phyloP scores from a whole-genome alignment of 2,329 filamentous ascomycete genomes.

The Coccinonectria pachysandricola region DNA sequence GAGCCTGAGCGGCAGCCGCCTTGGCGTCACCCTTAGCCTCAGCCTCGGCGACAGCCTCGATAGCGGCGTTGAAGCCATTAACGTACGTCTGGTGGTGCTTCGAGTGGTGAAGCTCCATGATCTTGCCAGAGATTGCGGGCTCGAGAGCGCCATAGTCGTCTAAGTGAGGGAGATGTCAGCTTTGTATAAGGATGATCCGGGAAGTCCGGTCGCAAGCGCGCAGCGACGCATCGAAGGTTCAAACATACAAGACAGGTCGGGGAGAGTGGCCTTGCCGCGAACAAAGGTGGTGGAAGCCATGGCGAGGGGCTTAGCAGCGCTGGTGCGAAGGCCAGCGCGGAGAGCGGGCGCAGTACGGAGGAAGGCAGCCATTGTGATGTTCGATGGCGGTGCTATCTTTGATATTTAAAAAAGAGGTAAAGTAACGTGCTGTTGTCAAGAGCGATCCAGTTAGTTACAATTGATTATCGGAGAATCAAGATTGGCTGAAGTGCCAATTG shows the following conservation, averaged over 20 bases:
- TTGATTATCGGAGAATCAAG: not conserved
- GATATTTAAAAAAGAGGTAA: slow-evolving; percentile 3
- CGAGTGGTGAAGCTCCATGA: slow-evolving; percentile 93
- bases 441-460: not conserved
- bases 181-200: no score
- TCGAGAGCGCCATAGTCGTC: slow-evolving; percentile 97
- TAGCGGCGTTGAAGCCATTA: slow-evolving; percentile 73
- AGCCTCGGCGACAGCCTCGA: slow-evolving; percentile 59
- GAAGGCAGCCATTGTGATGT: slow-evolving; percentile 59
- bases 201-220: no score
- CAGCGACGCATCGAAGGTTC: no score
- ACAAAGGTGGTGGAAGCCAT: slow-evolving; percentile 67
- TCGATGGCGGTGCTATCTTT: slow-evolving; percentile 3
- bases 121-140: slow-evolving; percentile 70
- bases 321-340: slow-evolving; percentile 62
- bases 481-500: not conserved
- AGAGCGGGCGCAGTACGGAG: slow-evolving; percentile 58
- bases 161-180: no score
- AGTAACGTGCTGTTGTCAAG: no score
- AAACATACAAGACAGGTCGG: slow-evolving; percentile 60
- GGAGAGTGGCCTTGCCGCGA: slow-evolving; percentile 84
- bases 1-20: slow-evolving; percentile 39
- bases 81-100: slow-evolving; percentile 95
- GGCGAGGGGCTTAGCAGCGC: slow-evolving; percentile 50
- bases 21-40: slow-evolving; percentile 49